phyloP scores from a whole-genome alignment of 352 stramenopile species.

The Phytophthora quininea region DNA sequence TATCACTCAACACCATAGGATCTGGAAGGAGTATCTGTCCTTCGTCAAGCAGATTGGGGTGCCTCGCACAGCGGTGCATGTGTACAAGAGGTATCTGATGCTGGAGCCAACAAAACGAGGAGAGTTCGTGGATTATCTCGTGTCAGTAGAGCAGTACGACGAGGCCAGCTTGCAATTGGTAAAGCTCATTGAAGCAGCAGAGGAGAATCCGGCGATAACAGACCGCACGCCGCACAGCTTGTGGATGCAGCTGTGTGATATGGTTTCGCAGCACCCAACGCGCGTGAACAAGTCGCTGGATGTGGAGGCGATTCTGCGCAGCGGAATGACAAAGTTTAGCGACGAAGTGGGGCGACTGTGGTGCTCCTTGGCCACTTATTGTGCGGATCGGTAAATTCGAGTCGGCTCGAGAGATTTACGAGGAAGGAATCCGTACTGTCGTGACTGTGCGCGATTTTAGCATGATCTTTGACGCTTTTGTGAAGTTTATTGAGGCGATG shows the following conservation, averaged over 20 bases:
- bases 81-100: slow-evolving; percentile 90
- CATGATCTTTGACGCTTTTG: slow-evolving; percentile 98
- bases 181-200: slow-evolving; percentile 69
- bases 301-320: slow-evolving; percentile 96
- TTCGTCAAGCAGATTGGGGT: slow-evolving; percentile 89
- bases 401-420: slow-evolving; percentile 96
- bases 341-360: slow-evolving; percentile 98
- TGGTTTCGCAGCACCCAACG: slow-evolving; percentile 94
- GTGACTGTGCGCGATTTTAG: slow-evolving; percentile 96
- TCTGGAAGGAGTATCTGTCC: slow-evolving; percentile 94
- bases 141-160: slow-evolving; percentile 69
- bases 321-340: slow-evolving; percentile 91
- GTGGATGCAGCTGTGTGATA: slow-evolving; percentile 97
- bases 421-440: slow-evolving; percentile 81
- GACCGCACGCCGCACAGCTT: slow-evolving; percentile 91
- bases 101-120: slow-evolving; percentile 76
- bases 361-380: slow-evolving; percentile 97
- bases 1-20: slow-evolving; percentile 97
- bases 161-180: slow-evolving; percentile 88
- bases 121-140: slow-evolving; percentile 83
- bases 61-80: slow-evolving; percentile 77
- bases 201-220: slow-evolving; percentile 40
- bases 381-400: slow-evolving; percentile 97
- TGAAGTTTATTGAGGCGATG: slow-evolving; percentile 98
- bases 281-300: slow-evolving; percentile 89